Base-by-base conservation (phyloP, 2,329 filamentous ascomycete genomes). In the Emmonsiellopsis sp. region DNA sequence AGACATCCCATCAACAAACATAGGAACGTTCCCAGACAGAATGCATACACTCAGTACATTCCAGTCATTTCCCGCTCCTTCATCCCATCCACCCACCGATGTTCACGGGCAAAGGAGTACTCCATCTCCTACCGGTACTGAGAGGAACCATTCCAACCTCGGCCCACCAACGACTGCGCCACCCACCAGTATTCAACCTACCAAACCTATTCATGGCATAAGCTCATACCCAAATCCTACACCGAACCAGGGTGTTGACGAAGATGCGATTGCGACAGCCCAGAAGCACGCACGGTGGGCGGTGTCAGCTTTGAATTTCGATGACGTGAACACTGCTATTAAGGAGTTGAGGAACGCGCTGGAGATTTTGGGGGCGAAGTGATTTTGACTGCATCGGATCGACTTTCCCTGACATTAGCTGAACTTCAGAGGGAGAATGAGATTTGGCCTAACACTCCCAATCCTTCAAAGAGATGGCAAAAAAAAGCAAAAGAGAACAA, bases 281-380 rank as follows among this genome's bases (percentile, higher is more conserved):
- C 90, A 95, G 68, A 98, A 97, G 67, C 93, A 97, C 72, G 91
- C 92, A 2, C 90, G 89, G 63, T 98, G 89, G 88, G 93, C 93
- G 0, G 95, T 97, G 42, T 96, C 91, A 9, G 93, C 93, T 0
- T 73, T 98, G 47, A 95, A 96, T 63, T 98, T 98, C 69, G 93
- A 98, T 61, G 93, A 98, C 67, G 87, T 95, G 1, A 78, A 85
- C 1, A 98, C 93, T 0, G 93, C 93, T 0, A 84, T 97, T 4
- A 84, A 85, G 63, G 91, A 98, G 65, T 69, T 98, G 57, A 81
- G 82, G 51, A 83, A 81, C 55, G 93, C 93, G 2, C 71, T 98
- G 57, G 75, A 80, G 53, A 72, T 77, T 14, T 71, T 96, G 48
- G 88, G 88, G 2, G 86, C 83, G 10, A 72, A 72, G 39, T 85